Conservation (phyloP, 2,329 filamentous ascomycete genomes). For the Drechslerella dactyloides region DNA sequence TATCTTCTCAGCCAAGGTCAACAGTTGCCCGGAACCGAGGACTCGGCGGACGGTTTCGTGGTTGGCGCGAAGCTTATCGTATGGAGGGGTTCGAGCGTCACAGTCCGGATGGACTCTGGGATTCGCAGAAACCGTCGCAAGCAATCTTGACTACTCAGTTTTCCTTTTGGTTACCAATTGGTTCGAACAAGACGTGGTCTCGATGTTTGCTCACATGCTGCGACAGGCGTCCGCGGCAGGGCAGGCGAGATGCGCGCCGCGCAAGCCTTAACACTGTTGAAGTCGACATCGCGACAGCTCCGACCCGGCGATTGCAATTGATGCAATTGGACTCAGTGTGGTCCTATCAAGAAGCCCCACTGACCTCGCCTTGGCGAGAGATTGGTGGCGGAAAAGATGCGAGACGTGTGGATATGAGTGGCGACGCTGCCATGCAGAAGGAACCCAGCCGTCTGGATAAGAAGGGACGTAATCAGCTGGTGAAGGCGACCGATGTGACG, state of each 20-base stretch:
- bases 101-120: constrained; percentile 57
- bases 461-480: too few relatives aligned
- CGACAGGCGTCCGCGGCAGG: not conserved
- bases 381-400: too few relatives aligned
- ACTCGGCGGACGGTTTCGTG: constrained; percentile 77
- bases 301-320: not conserved
- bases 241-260: constrained; percentile 9
- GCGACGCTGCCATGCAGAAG: too few relatives aligned
- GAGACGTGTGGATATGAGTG: too few relatives aligned
- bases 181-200: not conserved
- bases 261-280: constrained; percentile 15
- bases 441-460: too few relatives aligned
- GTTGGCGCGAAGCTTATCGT: constrained; percentile 78
- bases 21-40: constrained; percentile 67
- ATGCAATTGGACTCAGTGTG: not conserved
- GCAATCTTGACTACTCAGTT: constrained; percentile 18
- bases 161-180: constrained; percentile 5
- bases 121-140: constrained; percentile 35
- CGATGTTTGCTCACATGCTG: constrained; percentile 10
- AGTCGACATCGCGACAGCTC: constrained; percentile 4
- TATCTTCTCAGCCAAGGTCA: constrained; percentile 97
- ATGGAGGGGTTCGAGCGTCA: constrained; percentile 73
- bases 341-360: not conserved
- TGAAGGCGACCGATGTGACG: not conserved
- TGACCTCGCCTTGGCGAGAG: too few relatives aligned